These are phyloP conservation scores for Stagonosporopsis chrysanthemi DNA, from an alignment of 2,329 filamentous ascomycete species.

Conservation along the genomic window DNA sequence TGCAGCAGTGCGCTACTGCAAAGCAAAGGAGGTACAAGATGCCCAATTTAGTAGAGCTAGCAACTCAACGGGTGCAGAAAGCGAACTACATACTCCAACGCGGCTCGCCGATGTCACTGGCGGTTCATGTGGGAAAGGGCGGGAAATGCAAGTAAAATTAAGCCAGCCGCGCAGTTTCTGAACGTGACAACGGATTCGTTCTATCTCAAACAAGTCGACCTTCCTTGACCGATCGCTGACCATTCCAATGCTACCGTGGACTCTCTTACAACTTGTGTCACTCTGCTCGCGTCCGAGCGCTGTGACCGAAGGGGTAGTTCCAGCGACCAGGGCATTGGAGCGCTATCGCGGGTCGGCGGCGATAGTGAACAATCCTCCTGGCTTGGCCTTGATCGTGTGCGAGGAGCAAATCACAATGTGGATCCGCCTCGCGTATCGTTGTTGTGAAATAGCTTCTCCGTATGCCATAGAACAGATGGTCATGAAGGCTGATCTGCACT, in stretches of 20 bases:
- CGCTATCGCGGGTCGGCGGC: slow-evolving; percentile 13
- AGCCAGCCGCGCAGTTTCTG: background rate
- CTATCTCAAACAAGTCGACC: slow-evolving; percentile 1
- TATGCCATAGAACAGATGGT: slow-evolving; percentile 5
- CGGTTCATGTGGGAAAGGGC: slow-evolving; percentile 3
- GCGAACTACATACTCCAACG: slow-evolving; percentile 26
- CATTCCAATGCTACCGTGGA: slow-evolving; percentile 12
- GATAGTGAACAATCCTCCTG: slow-evolving; percentile 10
- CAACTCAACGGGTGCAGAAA: slow-evolving; percentile 33
- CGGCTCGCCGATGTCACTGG: slow-evolving; percentile 8
- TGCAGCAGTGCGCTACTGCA: slow-evolving; percentile 25
- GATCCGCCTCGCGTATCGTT: slow-evolving; percentile 9
- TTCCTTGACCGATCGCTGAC: background rate
- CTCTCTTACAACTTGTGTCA: slow-evolving; percentile 7
- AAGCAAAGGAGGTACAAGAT: slow-evolving; percentile 38
- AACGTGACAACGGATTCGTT: background rate
- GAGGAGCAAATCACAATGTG: background rate
- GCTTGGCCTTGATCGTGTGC: slow-evolving; percentile 5
- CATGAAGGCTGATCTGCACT: background rate
- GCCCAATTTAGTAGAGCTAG: slow-evolving; percentile 17
- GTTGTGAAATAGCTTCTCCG: background rate
- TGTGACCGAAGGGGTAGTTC: slow-evolving; percentile 14
- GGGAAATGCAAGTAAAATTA: background rate
- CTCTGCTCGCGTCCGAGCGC: slow-evolving; percentile 11
- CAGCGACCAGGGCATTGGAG: slow-evolving; percentile 16